A percentile compares a stretch with the other conserved stretches of the same genome.
phyloP scores from a whole-genome alignment of 306 rosid species.

The Sphenostylis stenocarpa region DNA sequence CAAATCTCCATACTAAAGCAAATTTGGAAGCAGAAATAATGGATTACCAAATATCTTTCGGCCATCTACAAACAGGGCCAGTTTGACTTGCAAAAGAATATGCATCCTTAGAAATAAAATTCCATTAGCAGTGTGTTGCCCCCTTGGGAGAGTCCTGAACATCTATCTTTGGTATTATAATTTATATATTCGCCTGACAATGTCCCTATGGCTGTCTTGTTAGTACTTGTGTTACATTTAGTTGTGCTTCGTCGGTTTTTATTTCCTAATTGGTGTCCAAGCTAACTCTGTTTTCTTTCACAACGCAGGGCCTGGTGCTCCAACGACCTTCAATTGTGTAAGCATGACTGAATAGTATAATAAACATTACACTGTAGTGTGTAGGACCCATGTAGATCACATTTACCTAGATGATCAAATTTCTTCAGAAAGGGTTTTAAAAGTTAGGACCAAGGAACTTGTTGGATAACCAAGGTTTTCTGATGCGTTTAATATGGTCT shows the following conservation, averaged over 20 bases:
- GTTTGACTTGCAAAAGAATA: too few relatives aligned
- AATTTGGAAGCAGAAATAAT: too few relatives aligned
- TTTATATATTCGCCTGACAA: too few relatives aligned
- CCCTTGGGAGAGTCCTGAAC: too few relatives aligned
- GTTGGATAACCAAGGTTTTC: neutral
- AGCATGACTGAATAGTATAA: constrained; percentile 33
- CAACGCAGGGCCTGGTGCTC: constrained; percentile 90
- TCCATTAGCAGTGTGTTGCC: too few relatives aligned
- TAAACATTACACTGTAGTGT: neutral
- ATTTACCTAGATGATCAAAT: neutral
- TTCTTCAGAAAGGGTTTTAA: neutral
- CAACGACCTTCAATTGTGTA: constrained; percentile 87
- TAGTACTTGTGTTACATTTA: neutral
- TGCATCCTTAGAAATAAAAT: too few relatives aligned
- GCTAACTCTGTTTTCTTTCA: constrained; percentile 15
- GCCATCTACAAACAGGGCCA: too few relatives aligned
- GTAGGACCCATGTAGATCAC: neutral
- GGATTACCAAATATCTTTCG: too few relatives aligned
- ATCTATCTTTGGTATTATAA: too few relatives aligned
- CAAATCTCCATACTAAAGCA: too few relatives aligned
- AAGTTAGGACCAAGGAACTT: neutral
- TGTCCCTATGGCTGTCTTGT: too few relatives aligned
- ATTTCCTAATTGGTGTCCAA: neutral
- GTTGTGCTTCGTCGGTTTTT: neutral
- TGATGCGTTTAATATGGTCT: neutral